Percentiles rank a stretch among this genome's conserved stretches.
Conservation (phyloP, 768 basidiomycete genomes). For the Naganishia antarctica region DNA sequence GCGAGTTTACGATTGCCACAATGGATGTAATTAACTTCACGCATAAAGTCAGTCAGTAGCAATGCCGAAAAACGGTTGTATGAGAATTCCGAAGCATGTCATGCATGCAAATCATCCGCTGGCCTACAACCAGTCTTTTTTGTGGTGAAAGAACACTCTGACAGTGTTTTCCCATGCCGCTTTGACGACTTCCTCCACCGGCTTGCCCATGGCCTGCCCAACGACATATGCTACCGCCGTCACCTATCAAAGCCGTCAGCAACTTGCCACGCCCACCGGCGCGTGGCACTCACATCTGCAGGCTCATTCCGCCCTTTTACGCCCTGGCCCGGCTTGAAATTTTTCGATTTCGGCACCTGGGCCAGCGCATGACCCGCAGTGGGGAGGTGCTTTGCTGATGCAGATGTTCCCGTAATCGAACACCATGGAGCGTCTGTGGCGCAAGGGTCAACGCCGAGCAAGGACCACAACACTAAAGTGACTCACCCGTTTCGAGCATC, state of each 20-base stretch:
- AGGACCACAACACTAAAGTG: background rate
- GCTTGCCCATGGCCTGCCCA: conserved; percentile 51
- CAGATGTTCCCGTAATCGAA: conserved; percentile 42
- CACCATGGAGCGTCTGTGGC: conserved; percentile 50
- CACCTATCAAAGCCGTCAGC: conserved; percentile 41
- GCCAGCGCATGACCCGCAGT: conserved; percentile 28
- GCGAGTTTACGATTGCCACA: too few species aligned
- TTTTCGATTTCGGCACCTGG: conserved; percentile 49
- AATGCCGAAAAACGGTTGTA: too few species aligned
- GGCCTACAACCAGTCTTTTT: conserved; percentile 36
- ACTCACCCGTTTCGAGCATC: conserved; percentile 68
- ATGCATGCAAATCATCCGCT: background rate
- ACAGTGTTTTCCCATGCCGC: conserved; percentile 63
- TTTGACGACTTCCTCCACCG: conserved; percentile 59
- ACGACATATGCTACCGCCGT: conserved; percentile 72
- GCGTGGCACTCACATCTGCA: conserved; percentile 36
- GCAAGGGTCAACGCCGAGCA: background rate
- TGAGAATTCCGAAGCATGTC: too few species aligned
- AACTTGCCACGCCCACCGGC: background rate
- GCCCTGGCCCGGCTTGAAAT: conserved; percentile 58
- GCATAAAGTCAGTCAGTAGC: too few species aligned
- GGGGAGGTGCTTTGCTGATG: conserved; percentile 36
- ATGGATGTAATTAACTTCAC: too few species aligned
- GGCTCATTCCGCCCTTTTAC: conserved; percentile 80
- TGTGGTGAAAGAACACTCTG: conserved; percentile 56